Base-by-base conservation (phyloP, 139 green algal species). In the Pleodorina starrii region DNA sequence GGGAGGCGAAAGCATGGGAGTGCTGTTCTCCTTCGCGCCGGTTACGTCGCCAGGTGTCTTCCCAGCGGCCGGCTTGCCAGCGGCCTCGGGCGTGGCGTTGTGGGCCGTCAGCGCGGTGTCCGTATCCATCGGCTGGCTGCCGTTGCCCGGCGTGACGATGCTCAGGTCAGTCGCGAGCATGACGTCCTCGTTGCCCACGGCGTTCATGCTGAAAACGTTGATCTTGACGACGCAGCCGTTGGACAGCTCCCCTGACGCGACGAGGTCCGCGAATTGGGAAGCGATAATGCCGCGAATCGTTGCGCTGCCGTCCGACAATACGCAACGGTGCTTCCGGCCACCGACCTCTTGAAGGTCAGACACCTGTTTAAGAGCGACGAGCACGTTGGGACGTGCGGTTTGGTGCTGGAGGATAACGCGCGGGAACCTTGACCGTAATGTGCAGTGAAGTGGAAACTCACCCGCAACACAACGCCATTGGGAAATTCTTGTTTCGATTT, bases 251-350 rank as follows among this genome's bases (percentile, higher is more conserved):
- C 54, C 88, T 36, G n/a, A 44, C 21, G 38, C 57, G 23, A 91
- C 50, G 1, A 89, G 75, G 66, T 87, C 66, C 5, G 71, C 57
- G 43, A 93, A 87, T 90, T 96, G 91, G 0, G 88, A 90, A 5
- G 91, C 90, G 9, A 96, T 78, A 0, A 93, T 43, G 51, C 89
- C 91, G 16, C 84, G 59, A 35, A 95, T 90, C 10, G 72, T 73
- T 21, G 80, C 74, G 9, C 76, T 90, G 35, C 94, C 94, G 35
- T 96, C 94, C 2, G 84, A 90, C 2, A 95, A 59, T 1, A 78
- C 32, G 78, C 89, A 95, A 17, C 84, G 87, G 38, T 91, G 91
- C 72, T 94, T 94, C 40, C 78, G 91, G 46, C 85, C 86, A 11
- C 25, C 59, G 9, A 80, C 32, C 16, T 79, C 81, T 66, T 93